Base-by-base conservation (phyloP, 495 filamentous ascomycete genomes). In the Neurospora sp. region DNA sequence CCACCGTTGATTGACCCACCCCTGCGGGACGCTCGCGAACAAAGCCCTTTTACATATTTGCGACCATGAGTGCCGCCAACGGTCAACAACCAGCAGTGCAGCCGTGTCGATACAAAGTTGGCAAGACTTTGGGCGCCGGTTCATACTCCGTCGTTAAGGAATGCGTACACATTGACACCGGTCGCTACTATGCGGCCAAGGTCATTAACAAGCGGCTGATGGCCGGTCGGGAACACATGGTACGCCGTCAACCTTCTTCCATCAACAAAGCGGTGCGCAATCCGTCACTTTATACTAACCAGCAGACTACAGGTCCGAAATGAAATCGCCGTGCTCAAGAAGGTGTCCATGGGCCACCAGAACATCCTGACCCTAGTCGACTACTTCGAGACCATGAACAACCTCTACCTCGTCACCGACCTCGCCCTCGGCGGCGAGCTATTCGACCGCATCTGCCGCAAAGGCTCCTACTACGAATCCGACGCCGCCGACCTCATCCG, bases 301-400 rank as follows among this genome's bases (percentile, higher is more conserved):
- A 18, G 54, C 5, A 18, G 72, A 71, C 66, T 54, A 18, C 72
- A 97, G 94, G 94, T 97, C 72, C 91, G 96, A 54, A 99, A 99
- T 80, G 96, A 99, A 86, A 99, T 99, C 75, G 95, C 96, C 20
- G 93, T 99, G 31, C 86, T 99, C 76, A 98, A 98, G 82, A 90
- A 87, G 75, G 96, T 99, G 23, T 98, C 95, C 23, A 96, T 98
- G 92, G 96, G 96, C 46, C 96, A 99, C 80, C 93, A 94, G 80
- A 99, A 99, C 79, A 98, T 99, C 79, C 83, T 99, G 72, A 99
- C 96, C 20, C 86, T 99, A 72, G 96, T 98, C 76, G 96, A 99
- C 83, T 99, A 99, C 81, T 99, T 99, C 79, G 96, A 99, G 85
- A 99, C 96, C 9, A 96, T 97, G 93, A 98, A 99, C 83, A 98